These are phyloP conservation scores for Pleurotus ostreatus DNA, from an alignment of 768 basidiomycete genomes.

Conservation along the genomic window DNA sequence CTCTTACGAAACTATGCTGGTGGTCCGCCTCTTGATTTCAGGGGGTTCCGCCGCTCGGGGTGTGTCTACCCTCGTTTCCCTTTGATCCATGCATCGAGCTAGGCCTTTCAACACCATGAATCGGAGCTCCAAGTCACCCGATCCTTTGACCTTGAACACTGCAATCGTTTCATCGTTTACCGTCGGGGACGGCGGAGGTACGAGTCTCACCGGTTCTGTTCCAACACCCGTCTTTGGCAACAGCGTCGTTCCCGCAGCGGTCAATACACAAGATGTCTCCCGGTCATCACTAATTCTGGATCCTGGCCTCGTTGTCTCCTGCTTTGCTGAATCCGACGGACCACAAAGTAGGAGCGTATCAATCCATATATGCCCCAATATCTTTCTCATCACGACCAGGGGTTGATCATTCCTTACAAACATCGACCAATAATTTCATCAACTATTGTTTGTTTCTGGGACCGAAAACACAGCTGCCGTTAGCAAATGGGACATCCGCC, in stretches of 20 bases:
- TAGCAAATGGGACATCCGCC: constrained; percentile 53
- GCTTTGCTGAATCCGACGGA: background rate
- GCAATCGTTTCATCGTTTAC: background rate
- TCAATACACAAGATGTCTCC: background rate
- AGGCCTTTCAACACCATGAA: background rate
- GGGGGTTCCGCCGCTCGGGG: too few relatives aligned
- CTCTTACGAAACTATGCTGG: too few relatives aligned
- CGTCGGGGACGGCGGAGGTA: too few relatives aligned
- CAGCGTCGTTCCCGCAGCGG: background rate
- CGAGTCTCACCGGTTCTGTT: background rate
- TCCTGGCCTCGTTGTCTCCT: background rate
- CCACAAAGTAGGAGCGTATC: too few relatives aligned
- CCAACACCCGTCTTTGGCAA: background rate
- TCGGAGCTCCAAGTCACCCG: too few relatives aligned
- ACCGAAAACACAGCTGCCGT: constrained; percentile 28
- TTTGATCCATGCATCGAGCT: constrained; percentile 1
- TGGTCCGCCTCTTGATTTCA: too few relatives aligned
- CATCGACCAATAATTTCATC: constrained; percentile 60
- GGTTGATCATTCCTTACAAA: constrained; percentile 43
- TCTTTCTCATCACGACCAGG: constrained; percentile 18
- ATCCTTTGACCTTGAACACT: background rate
- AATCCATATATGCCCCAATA: too few relatives aligned
- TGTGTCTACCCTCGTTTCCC: too few relatives aligned
- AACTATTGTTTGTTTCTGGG: constrained; percentile 45
- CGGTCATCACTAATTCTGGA: background rate